Evolutionary conservation across 805 yeast genomes (phyloP).

Genomic region (Osmozyma mogii): DNA sequence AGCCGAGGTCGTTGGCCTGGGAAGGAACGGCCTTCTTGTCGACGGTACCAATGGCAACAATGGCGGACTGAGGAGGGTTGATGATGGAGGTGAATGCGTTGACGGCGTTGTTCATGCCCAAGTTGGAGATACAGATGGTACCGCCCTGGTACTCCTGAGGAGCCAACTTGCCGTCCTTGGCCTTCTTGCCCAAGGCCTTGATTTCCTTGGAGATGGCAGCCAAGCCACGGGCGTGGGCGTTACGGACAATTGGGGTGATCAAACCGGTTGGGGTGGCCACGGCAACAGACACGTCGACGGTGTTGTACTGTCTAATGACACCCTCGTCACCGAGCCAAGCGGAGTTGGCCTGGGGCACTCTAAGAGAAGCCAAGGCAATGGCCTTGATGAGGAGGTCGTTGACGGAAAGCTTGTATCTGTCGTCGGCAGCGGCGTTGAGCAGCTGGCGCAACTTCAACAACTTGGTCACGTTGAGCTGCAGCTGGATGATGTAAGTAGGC

Average conservation of each 20-base stretch:
- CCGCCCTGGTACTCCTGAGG: constrained; percentile 99
- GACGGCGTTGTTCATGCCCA: constrained; percentile 98
- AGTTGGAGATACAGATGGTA: constrained; percentile 94
- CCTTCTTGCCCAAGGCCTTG: constrained; percentile 93
- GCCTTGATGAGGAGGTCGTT: constrained; percentile 95
- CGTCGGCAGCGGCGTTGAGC: constrained; percentile 77
- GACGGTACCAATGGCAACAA: constrained; percentile 89
- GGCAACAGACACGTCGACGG: constrained; percentile 95
- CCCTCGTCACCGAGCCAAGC: constrained; percentile 88
- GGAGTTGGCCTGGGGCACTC: constrained; percentile 91
- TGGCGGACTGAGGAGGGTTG: constrained; percentile 95
- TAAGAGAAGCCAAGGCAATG: constrained; percentile 76
- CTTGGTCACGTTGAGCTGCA: constrained; percentile 80
- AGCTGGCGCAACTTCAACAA: constrained; percentile 87
- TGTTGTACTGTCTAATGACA: constrained; percentile 83
- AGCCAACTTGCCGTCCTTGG: constrained; percentile 82
- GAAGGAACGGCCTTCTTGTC: constrained; percentile 92
- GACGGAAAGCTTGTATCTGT: constrained; percentile 83
- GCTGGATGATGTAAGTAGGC: constrained; percentile 90
- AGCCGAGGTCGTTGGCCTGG: constrained; percentile 81
- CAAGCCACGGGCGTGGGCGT: constrained; percentile 84
- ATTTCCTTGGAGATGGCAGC: constrained; percentile 71
- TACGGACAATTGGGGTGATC: constrained; percentile 89
- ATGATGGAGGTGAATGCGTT: constrained; percentile 89
- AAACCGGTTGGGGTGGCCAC: constrained; percentile 98